phyloP scores from a whole-genome alignment of 208 protist species.

The Leishmania aethiopica region DNA sequence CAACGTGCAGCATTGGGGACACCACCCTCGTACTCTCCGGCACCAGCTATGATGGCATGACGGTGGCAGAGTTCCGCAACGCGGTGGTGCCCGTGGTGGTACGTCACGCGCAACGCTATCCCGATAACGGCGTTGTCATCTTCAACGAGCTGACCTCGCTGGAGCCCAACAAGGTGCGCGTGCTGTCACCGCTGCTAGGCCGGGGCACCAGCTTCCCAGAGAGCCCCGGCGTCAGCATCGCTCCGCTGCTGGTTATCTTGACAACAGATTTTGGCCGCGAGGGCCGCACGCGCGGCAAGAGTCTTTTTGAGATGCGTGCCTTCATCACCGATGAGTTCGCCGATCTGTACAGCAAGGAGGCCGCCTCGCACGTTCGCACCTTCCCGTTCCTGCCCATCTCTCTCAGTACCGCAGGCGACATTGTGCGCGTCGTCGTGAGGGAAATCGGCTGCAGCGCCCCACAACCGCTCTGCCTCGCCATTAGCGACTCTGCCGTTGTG shows the following conservation, averaged over 20 bases:
- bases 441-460: conserved; percentile 36
- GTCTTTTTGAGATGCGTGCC: conserved; percentile 55
- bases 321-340: conserved; percentile 66
- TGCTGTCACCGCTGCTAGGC: conserved; percentile 60
- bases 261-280: conserved; percentile 83
- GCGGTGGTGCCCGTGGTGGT: conserved; percentile 49
- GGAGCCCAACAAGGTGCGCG: conserved; percentile 50
- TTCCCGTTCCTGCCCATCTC: conserved; percentile 71
- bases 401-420: conserved; percentile 47
- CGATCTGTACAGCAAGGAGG: conserved; percentile 46
- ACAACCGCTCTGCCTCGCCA: conserved; percentile 12
- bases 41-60: conserved; percentile 63
- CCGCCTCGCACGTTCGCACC: conserved; percentile 59
- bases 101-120: conserved; percentile 41
- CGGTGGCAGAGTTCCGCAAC: conserved; percentile 50
- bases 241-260: conserved; percentile 53
- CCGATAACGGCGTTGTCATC: conserved; percentile 65
- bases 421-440: conserved; percentile 42
- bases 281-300: conserved; percentile 69
- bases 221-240: conserved; percentile 31
- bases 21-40: conserved; percentile 66
- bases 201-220: conserved; percentile 53
- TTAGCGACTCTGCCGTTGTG: conserved; percentile 34
- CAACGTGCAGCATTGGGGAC: conserved; percentile 46
- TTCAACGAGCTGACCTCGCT: conserved; percentile 68